phyloP scores from a whole-genome alignment of 257 asterid species.

The Fraxinus anomala region DNA sequence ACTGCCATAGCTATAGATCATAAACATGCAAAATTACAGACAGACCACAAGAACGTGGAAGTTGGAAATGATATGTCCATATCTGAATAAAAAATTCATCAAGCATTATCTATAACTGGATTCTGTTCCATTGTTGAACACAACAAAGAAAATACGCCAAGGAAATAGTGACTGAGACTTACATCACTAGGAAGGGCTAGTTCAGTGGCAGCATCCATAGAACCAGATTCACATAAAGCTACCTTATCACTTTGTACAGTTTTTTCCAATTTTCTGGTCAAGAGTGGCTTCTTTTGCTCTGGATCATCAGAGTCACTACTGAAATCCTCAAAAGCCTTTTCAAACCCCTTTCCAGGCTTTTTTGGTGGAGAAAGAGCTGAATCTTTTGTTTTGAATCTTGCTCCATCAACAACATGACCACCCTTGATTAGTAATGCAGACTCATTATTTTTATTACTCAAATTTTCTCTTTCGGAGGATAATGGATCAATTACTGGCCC shows the following conservation, averaged over 20 bases:
- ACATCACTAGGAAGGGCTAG: slow-evolving; percentile 86
- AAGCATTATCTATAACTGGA: slow-evolving; percentile 22
- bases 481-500: slow-evolving; percentile 38
- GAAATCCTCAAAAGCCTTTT: slow-evolving; percentile 45
- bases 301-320: slow-evolving; percentile 52
- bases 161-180: slow-evolving; percentile 17
- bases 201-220: slow-evolving; percentile 46
- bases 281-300: slow-evolving; percentile 38
- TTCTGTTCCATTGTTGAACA: slow-evolving; percentile 9
- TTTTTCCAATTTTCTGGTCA: slow-evolving; percentile 41
- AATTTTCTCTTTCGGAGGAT: slow-evolving; percentile 41
- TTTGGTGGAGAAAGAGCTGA: slow-evolving; percentile 51
- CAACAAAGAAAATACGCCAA: background rate
- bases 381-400: slow-evolving; percentile 45
- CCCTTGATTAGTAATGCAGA: slow-evolving; percentile 46
- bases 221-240: slow-evolving; percentile 43
- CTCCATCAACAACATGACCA: slow-evolving; percentile 41
- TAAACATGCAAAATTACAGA: slow-evolving; percentile 23
- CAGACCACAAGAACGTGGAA: slow-evolving; percentile 10
- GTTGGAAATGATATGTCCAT: slow-evolving; percentile 5
- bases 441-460: slow-evolving; percentile 44
- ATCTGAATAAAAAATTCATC: background rate
- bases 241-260: slow-evolving; percentile 42
- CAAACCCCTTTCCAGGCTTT: slow-evolving; percentile 46
- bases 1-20: slow-evolving; percentile 26